These are phyloP conservation scores for Melaleuca quinquenervia DNA, from an alignment of 345 rosid genomes.

Conservation along the genomic window DNA sequence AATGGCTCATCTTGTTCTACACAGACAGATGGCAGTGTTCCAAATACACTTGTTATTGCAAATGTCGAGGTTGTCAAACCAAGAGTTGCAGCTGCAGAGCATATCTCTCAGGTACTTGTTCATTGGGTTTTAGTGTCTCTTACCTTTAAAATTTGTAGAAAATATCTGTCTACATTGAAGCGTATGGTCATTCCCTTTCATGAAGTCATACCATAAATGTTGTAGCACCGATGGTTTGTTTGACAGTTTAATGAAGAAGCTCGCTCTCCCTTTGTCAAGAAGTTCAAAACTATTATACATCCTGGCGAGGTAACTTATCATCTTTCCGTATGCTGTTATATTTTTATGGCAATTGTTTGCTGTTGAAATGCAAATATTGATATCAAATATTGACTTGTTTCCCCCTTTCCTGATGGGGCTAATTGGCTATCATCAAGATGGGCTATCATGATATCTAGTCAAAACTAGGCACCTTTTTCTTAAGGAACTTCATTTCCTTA, in stretches of 20 bases:
- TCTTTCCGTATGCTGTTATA: neutral
- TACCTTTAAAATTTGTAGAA: neutral
- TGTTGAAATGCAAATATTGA: neutral
- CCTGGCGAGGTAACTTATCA: constrained; percentile 48
- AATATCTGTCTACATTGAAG: neutral
- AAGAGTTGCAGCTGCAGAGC: constrained; percentile 87
- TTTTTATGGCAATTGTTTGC: neutral
- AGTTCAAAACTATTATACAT: constrained; percentile 52
- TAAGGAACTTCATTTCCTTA: neutral
- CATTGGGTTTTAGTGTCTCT: neutral
- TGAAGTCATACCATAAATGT: neutral
- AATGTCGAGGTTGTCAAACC: constrained; percentile 81
- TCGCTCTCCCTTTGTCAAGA: constrained; percentile 57
- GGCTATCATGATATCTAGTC: neutral
- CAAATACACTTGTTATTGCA: constrained; percentile 78
- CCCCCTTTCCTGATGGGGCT: neutral
- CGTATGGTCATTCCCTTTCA: neutral
- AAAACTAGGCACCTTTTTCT: neutral
- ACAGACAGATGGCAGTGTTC: constrained; percentile 83
- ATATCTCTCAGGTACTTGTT: constrained; percentile 55
- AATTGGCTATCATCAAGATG: neutral
- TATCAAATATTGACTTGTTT: neutral
- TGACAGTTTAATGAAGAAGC: constrained; percentile 56
- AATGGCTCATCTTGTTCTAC: neutral
- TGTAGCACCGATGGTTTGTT: constrained; percentile 5